phyloP scores from a whole-genome alignment of 2,329 filamentous ascomycete genomes.

The Calonectria fujianensis region DNA sequence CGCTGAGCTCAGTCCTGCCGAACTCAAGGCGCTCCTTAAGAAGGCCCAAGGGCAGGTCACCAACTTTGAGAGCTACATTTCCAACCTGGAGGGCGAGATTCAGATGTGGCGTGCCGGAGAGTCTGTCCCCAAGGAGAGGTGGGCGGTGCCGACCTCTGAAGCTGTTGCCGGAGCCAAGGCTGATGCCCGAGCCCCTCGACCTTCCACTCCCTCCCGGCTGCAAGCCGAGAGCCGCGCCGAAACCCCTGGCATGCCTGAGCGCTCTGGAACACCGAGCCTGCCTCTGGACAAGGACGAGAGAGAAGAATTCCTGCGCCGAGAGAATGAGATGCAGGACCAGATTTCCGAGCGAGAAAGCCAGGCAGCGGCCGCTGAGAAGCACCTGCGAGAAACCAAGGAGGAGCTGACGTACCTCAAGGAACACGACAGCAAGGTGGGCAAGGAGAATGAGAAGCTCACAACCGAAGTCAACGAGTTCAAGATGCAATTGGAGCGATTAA shows the following conservation, averaged over 20 bases:
- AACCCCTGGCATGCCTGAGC: constrained; percentile 82
- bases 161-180: constrained; percentile 61
- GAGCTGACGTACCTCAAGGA: constrained; percentile 91
- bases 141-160: constrained; percentile 81
- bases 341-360: constrained; percentile 93
- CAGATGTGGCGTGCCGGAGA: constrained; percentile 92
- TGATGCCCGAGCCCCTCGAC: constrained; percentile 67
- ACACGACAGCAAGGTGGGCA: constrained; percentile 86
- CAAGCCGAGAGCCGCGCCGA: constrained; percentile 76
- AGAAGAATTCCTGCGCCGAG: constrained; percentile 94
- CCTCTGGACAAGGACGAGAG: constrained; percentile 96
- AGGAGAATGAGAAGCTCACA: constrained; percentile 91
- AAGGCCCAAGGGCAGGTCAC: constrained; percentile 94
- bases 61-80: constrained; percentile 91
- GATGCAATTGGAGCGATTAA: constrained; percentile 97
- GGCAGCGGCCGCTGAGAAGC: constrained; percentile 86
- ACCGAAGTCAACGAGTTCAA: constrained; percentile 93
- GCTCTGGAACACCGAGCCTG: constrained; percentile 90
- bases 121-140: constrained; percentile 89
- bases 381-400: constrained; percentile 87
- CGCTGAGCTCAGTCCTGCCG: constrained; percentile 94
- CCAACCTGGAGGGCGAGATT: constrained; percentile 88
- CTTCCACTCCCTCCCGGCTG: constrained; percentile 72
- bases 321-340: constrained; percentile 98
- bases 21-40: constrained; percentile 94